Base-by-base conservation (phyloP, 768 basidiomycete species). In the Cubamyces lactineus region DNA sequence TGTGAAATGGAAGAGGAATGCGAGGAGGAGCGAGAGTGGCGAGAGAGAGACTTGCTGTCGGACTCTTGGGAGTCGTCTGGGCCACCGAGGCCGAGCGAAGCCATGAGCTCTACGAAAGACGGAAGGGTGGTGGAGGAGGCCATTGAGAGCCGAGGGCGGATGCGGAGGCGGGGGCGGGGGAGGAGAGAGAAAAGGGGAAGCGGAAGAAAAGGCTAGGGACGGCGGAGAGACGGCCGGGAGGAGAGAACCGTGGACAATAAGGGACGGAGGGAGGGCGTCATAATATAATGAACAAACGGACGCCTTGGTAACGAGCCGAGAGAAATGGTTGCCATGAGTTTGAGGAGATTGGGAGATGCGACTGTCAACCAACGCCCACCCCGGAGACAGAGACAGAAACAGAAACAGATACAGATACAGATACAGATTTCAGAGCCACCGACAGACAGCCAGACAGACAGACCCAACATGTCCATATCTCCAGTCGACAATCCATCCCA, bases 91-190 rank as follows among this genome's bases (percentile, higher is more conserved):
- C 89, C 92, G 67, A 94, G 80, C 62, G 92, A 84, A 64, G 85
- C 84, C 90, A 94, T 91, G 72, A 94, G 88, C 77, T 92, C 87
- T 61, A 91, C 86, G 73, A 94, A 94, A 59, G 92, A 92, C 70
- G 92, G 92, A 69, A 93, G 86, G 70, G 89, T 75, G 71, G 87
- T 80, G 72, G 87, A 78, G 87, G 88, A 91, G 69, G 34, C 34
- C 34, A 34, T 34, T 34, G 34, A 34, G 34, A 11, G 34, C 34
- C 6, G 5, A 6, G 71, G 67, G 67, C 67, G 21, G 45, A 46
- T 46, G 68, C 67, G 67, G 53, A 60, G 65, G 73, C 21, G 57
- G 17, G 55, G 45, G 34, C 39, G 24, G 19, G 21, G 61, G 38
- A 41, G 12, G 59, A 43, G 39, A 24, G 41, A 47, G 59, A 42